These are phyloP conservation scores for Nakazawaea wickerhamii DNA, from an alignment of 805 yeast genomes.

Conservation along the genomic window DNA sequence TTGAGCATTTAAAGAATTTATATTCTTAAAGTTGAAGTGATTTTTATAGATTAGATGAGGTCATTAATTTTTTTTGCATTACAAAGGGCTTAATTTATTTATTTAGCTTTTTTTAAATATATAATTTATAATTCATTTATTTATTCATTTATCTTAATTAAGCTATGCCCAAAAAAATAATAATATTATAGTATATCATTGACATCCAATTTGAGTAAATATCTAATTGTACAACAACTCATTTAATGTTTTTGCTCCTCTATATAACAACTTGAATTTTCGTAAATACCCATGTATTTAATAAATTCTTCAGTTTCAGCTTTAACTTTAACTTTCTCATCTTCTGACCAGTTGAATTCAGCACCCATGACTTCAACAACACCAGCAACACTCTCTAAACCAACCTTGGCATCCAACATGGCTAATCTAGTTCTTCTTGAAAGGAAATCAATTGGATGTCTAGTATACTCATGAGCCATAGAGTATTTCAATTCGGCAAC, in stretches of 20 bases:
- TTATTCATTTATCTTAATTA: too few relatives aligned
- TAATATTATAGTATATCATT: neutral
- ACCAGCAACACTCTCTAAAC: constrained; percentile 72
- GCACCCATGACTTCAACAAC: constrained; percentile 82
- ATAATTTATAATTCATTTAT: too few relatives aligned
- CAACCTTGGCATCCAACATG: constrained; percentile 82
- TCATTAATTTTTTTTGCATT: too few relatives aligned
- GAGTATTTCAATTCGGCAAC: constrained; percentile 86
- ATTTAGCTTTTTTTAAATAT: neutral
- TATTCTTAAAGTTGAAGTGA: constrained; percentile 23
- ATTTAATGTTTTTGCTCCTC: constrained; percentile 12
- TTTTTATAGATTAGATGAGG: too few relatives aligned
- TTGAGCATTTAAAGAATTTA: constrained; percentile 33
- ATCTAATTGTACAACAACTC: neutral
- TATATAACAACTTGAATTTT: constrained; percentile 12
- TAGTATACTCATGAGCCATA: constrained; percentile 73
- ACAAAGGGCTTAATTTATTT: too few relatives aligned
- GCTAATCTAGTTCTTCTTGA: constrained; percentile 93
- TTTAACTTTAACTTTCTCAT: constrained; percentile 49
- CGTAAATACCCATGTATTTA: constrained; percentile 50
- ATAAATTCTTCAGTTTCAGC: constrained; percentile 50
- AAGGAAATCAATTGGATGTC: constrained; percentile 85
- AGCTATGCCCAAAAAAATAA: too few relatives aligned
- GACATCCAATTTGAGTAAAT: neutral
- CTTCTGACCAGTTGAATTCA: constrained; percentile 69